Percentiles rank a stretch among this genome's conserved stretches.
Conservation (phyloP, 306 rosid species). For the Cyclanthera cordifolia region DNA sequence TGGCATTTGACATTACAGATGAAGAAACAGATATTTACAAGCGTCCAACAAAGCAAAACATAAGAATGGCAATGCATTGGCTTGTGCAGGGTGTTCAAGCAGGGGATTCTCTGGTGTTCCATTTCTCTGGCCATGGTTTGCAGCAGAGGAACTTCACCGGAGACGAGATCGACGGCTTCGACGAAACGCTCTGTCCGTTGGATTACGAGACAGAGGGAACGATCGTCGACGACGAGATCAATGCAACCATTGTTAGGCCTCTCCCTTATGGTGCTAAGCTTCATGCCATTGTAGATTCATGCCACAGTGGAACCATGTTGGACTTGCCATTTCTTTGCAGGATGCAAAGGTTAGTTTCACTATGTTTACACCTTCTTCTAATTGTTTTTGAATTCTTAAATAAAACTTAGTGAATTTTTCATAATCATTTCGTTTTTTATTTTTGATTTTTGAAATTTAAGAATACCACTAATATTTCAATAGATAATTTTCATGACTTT, state of each 20-base stretch:
- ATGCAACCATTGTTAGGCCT: conserved; percentile 30
- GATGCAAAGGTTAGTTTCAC: conserved; percentile 23
- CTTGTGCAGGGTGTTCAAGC: conserved; percentile 34
- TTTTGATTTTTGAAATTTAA: too few relatives aligned
- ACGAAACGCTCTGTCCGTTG: conserved; percentile 35
- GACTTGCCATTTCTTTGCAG: conserved; percentile 36
- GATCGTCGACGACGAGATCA: conserved; percentile 45
- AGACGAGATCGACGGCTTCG: conserved; percentile 40
- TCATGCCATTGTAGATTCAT: conserved; percentile 41
- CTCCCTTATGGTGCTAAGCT: conserved; percentile 39
- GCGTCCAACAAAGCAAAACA: conserved; percentile 29
- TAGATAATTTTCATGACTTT: too few relatives aligned
- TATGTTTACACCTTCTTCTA: too few relatives aligned
- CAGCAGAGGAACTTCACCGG: conserved; percentile 30
- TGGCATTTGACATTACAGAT: conserved; percentile 20
- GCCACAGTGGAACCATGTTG: conserved; percentile 40
- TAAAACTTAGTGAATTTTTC: too few relatives aligned
- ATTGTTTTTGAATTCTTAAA: too few relatives aligned
- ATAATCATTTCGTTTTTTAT: too few relatives aligned
- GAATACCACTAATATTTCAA: too few relatives aligned
- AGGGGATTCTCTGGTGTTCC: conserved; percentile 44
- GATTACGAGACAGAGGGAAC: conserved; percentile 31
- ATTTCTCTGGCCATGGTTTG: conserved; percentile 43
- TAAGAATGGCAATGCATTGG: conserved; percentile 37
- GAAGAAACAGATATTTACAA: conserved; percentile 30